These are phyloP conservation scores for Aureobasidium sp. DNA, from an alignment of 2,329 filamentous ascomycete genomes.

Conservation along the genomic window DNA sequence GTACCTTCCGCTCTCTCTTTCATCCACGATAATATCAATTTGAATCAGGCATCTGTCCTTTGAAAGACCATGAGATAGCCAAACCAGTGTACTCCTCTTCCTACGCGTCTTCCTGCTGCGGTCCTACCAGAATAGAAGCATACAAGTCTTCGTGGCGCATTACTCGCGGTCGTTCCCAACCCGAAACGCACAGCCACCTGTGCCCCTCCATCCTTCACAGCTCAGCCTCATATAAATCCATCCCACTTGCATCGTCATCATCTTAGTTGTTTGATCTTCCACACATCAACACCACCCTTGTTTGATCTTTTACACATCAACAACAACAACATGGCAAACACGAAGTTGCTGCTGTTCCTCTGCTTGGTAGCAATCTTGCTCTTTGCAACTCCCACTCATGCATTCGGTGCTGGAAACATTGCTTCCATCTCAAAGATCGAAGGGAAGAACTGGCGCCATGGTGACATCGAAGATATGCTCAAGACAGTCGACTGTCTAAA, in stretches of 20 bases:
- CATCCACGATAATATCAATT: too few relatives aligned
- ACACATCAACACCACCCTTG: too few relatives aligned
- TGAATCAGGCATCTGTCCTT: too few relatives aligned
- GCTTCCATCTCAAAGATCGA: conserved; percentile 71
- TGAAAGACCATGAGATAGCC: neutral
- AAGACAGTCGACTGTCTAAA: conserved; percentile 59
- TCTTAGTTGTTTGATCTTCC: neutral
- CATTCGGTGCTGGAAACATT: conserved; percentile 86
- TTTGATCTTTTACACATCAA: neutral
- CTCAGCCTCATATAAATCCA: neutral
- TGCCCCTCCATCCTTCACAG: neutral
- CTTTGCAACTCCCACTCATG: conserved; percentile 59
- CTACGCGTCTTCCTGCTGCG: too few relatives aligned
- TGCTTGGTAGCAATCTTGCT: conserved; percentile 34
- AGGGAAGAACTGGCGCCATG: conserved; percentile 62
- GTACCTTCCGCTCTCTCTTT: neutral
- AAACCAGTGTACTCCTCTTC: neutral
- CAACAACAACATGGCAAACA: conserved; percentile 14
- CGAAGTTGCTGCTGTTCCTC: conserved; percentile 11
- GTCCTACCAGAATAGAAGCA: too few relatives aligned
- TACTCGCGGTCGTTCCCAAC: neutral
- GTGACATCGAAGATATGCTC: conserved; percentile 84
- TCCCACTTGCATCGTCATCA: neutral
- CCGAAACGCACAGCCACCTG: conserved; percentile 5
- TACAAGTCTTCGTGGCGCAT: neutral